Percentiles rank a stretch among this genome's conserved stretches.
phyloP scores from a whole-genome alignment of 257 asterid species.

The Jasminum sambac region DNA sequence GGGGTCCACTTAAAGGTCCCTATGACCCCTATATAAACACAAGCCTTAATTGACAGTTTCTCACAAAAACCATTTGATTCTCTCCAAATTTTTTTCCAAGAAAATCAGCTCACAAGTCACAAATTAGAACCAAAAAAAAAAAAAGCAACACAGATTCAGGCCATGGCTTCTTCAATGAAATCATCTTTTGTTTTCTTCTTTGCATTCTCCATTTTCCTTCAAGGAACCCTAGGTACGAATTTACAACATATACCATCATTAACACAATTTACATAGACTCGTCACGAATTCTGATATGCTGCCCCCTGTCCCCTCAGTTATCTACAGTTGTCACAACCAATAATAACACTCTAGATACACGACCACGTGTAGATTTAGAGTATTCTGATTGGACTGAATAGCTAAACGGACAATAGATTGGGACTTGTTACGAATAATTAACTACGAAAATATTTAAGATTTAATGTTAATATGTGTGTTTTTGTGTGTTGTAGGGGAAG shows the following conservation, averaged over 20 bases:
- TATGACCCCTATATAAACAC: conserved; percentile 26
- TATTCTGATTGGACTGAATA: too few relatives aligned
- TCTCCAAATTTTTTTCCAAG: conserved; percentile 3
- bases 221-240: conserved; percentile 43
- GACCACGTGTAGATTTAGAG: too few relatives aligned
- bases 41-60: conserved; percentile 14
- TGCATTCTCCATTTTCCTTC: conserved; percentile 37
- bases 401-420: too few relatives aligned
- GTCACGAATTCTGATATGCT: neutral
- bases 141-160: neutral
- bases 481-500: conserved; percentile 36
- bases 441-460: neutral
- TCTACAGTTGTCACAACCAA: too few relatives aligned
- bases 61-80: conserved; percentile 21
- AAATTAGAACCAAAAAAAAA: too few relatives aligned
- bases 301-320: too few relatives aligned
- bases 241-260: neutral
- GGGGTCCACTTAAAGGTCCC: neutral
- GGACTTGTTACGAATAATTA: neutral
- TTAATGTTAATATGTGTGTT: neutral
- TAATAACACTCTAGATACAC: too few relatives aligned
- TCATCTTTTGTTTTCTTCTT: conserved; percentile 38
- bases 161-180: conserved; percentile 54
- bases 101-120: conserved; percentile 6
- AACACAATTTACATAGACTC: neutral